Base-by-base conservation (phyloP, 768 basidiomycete species). In the Phlegmacium glaucopus region DNA sequence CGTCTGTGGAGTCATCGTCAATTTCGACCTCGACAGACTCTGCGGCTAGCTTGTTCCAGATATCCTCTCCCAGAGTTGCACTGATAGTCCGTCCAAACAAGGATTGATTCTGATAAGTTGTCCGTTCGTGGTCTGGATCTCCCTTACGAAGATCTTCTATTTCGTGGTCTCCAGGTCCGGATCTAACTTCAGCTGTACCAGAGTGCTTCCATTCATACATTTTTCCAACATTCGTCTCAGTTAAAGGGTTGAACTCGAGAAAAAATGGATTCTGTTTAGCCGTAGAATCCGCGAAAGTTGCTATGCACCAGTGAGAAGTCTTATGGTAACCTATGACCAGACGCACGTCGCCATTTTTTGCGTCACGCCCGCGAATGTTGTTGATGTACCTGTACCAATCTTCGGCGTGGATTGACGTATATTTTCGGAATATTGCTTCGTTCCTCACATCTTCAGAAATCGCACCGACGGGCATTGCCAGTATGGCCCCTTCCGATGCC, bases 401-500 rank as follows among this genome's bases (percentile, higher is more conserved):
- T 18, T 55, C 48, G 25, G 35, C 27, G 28, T 56, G 49, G 2
- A 18, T 42, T 11, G 43, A 45, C 13, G 45, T 34, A 30, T 52
- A 56, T 13, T 45, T 27, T n/a, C 43, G 26, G 12, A 52, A 26
- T n/a, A 35, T 25, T 58, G n/a, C n/a, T n/a, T n/a, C n/a, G n/a
- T n/a, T n/a, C n/a, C n/a, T n/a, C n/a, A n/a, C n/a, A n/a, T n/a
- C 51, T 16, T 51, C 40, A 1, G 57, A 49, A 7, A 47, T 12
- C 13, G 59, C 51, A 0, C 59, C 59, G 9, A 49, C 49, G 9
- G 59, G 59, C 47, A 61, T 49, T 0, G 57, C 51, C 16, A 61
- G 39, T 30, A 61, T 49, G 2, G 57, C 59, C 1, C 57, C 59
- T 36, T 61, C 59, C 38, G 50, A 30, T 10, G 42, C 51, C 4